phyloP scores from a whole-genome alignment of 805 yeast species.

The Saturnispora besseyi region DNA sequence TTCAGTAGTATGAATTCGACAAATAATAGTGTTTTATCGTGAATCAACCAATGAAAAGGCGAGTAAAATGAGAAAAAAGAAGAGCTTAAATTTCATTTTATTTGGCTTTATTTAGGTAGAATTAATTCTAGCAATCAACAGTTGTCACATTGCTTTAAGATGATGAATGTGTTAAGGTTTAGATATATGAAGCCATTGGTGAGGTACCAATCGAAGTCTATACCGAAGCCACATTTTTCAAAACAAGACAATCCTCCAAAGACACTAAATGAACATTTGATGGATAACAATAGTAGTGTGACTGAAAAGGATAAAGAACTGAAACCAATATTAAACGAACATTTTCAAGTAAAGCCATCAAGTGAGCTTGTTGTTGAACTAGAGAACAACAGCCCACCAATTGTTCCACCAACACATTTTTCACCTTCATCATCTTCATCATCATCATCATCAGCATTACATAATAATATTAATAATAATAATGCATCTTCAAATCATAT shows the following conservation, averaged over 20 bases:
- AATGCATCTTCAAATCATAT: conserved; percentile 2
- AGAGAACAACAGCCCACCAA: background rate
- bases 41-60: background rate
- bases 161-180: background rate
- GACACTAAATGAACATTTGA: conserved; percentile 15
- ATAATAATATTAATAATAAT: background rate
- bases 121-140: background rate
- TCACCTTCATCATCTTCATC: background rate
- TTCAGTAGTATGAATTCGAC: background rate
- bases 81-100: too few species aligned
- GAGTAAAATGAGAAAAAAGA: background rate
- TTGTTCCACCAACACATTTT: background rate
- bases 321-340: background rate
- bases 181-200: background rate
- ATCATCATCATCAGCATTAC: background rate
- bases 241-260: conserved; percentile 24
- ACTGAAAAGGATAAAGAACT: background rate
- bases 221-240: conserved; percentile 19
- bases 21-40: background rate
- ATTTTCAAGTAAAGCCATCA: background rate
- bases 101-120: too few species aligned
- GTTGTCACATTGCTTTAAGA: background rate
- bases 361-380: background rate
- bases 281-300: background rate
- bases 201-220: background rate